Conservation (phyloP, 768 basidiomycete species). For the Auricularia cornea region DNA sequence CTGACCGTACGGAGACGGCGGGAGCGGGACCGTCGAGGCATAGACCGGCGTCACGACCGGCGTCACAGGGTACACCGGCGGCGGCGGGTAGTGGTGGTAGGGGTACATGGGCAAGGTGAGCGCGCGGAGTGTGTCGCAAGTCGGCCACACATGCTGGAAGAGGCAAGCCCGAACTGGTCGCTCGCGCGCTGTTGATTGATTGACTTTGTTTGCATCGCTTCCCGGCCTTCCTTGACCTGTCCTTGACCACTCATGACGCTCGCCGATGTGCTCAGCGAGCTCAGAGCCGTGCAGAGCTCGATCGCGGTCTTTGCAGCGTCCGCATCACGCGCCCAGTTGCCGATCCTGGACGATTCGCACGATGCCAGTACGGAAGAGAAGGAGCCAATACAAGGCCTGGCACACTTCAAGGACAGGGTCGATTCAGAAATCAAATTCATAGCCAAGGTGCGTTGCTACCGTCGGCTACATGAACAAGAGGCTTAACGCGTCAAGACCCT, state of each 20-base stretch:
- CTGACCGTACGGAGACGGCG: background rate
- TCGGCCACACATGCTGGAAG: background rate
- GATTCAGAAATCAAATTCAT: slow-evolving; percentile 4
- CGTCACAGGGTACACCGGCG: background rate
- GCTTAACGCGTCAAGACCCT: background rate
- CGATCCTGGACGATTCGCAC: slow-evolving; percentile 5
- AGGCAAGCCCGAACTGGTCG: background rate
- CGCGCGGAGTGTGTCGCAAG: too few relatives aligned
- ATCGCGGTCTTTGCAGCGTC: background rate
- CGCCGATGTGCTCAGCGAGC: background rate
- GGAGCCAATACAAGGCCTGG: slow-evolving; percentile 1
- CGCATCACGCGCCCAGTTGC: background rate
- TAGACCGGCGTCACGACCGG: background rate
- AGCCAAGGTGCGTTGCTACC: background rate
- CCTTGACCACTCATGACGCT: background rate
- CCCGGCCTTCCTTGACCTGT: background rate
- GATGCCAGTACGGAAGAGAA: background rate
- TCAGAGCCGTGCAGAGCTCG: background rate
- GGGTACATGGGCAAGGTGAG: background rate
- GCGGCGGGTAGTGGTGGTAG: background rate
- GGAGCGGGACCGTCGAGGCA: background rate
- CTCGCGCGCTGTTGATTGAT: too few relatives aligned
- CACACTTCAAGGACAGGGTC: slow-evolving; percentile 3
- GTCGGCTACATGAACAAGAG: background rate
- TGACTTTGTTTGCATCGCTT: background rate